Conservation (phyloP, 2,329 filamentous ascomycete species). For the Boeremia exigua region DNA sequence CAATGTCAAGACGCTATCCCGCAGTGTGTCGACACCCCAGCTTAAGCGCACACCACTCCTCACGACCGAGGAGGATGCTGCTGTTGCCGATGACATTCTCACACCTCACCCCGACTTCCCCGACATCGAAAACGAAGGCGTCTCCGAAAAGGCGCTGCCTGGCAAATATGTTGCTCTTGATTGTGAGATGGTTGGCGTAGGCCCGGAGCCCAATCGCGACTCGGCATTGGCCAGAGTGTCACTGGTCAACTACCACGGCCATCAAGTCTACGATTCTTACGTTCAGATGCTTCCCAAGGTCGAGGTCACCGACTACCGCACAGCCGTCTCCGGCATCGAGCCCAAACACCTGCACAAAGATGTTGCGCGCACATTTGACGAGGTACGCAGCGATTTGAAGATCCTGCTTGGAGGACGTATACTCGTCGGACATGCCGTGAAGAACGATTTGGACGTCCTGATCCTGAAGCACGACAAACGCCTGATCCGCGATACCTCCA, state of each 20-base stretch:
- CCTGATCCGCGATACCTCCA: conserved; percentile 85
- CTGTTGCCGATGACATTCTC: conserved; percentile 61
- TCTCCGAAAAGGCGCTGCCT: conserved; percentile 64
- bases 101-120: conserved; percentile 48
- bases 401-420: conserved; percentile 73
- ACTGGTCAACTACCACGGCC: conserved; percentile 90
- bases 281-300: conserved; percentile 73
- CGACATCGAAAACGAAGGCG: conserved; percentile 53
- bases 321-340: conserved; percentile 80
- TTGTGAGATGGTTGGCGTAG: conserved; percentile 97
- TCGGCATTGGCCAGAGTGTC: conserved; percentile 86
- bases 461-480: conserved; percentile 77
- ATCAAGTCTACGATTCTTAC: conserved; percentile 92
- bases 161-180: conserved; percentile 94
- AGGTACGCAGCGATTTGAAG: conserved; percentile 76
- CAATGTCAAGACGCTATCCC: conserved; percentile 52
- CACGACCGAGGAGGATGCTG: conserved; percentile 58
- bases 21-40: conserved; percentile 43
- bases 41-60: conserved; percentile 56
- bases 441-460: conserved; percentile 77
- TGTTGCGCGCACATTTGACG: conserved; percentile 64
- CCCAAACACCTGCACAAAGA: conserved; percentile 70
- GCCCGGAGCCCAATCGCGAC: conserved; percentile 65
- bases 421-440: conserved; percentile 82
- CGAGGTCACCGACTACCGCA: conserved; percentile 88